phyloP scores from a whole-genome alignment of 495 filamentous ascomycete species.

The Alectoria sarmentosa region DNA sequence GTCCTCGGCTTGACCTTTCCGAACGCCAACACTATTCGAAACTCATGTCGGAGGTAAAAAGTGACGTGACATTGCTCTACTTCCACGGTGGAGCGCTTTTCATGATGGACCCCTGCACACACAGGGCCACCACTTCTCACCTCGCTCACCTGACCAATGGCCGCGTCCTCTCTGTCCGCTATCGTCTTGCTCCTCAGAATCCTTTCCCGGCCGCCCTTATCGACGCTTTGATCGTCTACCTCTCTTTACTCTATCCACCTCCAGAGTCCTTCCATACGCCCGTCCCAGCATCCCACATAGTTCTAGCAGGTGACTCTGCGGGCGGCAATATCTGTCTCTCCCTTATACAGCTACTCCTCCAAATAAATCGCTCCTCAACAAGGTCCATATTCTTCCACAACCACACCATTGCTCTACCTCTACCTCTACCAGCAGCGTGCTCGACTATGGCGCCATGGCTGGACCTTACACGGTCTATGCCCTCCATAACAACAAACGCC shows the following conservation, averaged over 20 bases:
- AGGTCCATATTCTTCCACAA: conserved; percentile 57
- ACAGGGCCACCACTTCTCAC: conserved; percentile 42
- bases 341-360: conserved; percentile 66
- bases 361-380: conserved; percentile 48
- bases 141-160: conserved; percentile 46
- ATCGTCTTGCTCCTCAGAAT: conserved; percentile 77
- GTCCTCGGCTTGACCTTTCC: conserved; percentile 49
- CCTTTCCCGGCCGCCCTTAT: conserved; percentile 78
- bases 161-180: conserved; percentile 71
- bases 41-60: conserved; percentile 62
- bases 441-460: conserved; percentile 65
- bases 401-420: conserved; percentile 42
- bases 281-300: conserved; percentile 61
- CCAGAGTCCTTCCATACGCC: conserved; percentile 63
- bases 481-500: conserved; percentile 56
- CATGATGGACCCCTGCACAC: conserved; percentile 68
- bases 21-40: conserved; percentile 65
- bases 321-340: conserved; percentile 71
- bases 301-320: conserved; percentile 81
- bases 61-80: conserved; percentile 67
- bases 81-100: conserved; percentile 88
- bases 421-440: conserved; percentile 63
- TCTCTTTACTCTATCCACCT: conserved; percentile 76
- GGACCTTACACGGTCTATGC: conserved; percentile 67
- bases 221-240: conserved; percentile 76